phyloP scores from a whole-genome alignment of 2,329 filamentous ascomycete species.

The Akanthomyces uredinophilus region DNA sequence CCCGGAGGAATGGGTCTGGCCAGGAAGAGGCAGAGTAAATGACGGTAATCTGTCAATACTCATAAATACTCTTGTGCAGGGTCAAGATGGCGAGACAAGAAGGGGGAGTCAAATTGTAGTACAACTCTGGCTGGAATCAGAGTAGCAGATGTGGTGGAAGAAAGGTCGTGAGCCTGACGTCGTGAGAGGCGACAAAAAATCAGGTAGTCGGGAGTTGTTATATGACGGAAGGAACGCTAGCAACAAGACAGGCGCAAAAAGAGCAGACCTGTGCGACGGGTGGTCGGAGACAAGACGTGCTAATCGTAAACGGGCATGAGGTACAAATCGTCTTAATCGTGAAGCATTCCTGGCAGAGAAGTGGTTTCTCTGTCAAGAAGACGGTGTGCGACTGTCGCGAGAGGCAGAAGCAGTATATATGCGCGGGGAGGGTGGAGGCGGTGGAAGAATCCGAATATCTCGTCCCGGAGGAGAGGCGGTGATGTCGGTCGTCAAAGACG shows the following conservation, averaged over 20 bases:
- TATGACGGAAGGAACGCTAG: neutral
- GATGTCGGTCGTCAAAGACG: neutral
- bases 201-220: neutral
- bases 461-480: neutral
- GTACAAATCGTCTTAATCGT: constrained; percentile 22
- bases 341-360: constrained; percentile 16
- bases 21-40: constrained; percentile 63
- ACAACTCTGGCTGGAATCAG: constrained; percentile 12
- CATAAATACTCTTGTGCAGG: constrained; percentile 41
- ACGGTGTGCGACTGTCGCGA: neutral
- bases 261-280: constrained; percentile 1
- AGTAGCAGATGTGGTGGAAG: neutral
- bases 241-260: neutral
- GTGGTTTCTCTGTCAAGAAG: neutral
- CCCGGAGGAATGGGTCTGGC: constrained; percentile 65
- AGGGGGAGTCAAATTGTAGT: neutral
- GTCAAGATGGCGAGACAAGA: neutral
- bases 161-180: neutral
- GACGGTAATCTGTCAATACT: constrained; percentile 66
- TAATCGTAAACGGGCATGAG: constrained; percentile 28
- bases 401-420: constrained; percentile 5
- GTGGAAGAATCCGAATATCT: neutral
- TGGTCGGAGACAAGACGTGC: constrained; percentile 17
- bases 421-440: neutral
- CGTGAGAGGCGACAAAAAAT: neutral